Evolutionary conservation across 2,329 filamentous ascomycete genomes (phyloP).

Genomic region (Nigrospora sphaerica): DNA sequence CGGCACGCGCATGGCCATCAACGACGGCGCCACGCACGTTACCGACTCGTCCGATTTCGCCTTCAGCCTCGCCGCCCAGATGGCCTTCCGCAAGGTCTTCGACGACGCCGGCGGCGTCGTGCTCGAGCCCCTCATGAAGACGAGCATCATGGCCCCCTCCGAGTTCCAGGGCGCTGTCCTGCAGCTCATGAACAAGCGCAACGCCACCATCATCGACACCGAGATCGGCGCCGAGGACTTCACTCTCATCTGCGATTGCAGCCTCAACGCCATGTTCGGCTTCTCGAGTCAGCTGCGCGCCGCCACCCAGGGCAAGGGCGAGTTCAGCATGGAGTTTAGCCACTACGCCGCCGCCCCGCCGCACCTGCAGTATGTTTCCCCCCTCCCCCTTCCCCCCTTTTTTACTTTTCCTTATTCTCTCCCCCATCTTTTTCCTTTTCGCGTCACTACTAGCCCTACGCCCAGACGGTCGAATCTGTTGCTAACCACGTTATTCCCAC

Average conservation of each 20-base stretch:
- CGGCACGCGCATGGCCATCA: constrained; percentile 83
- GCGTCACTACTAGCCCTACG: no score
- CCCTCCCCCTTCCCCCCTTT: background rate
- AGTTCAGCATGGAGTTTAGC: constrained; percentile 98
- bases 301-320: constrained; percentile 94
- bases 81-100: constrained; percentile 95
- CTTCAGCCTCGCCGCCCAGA: constrained; percentile 89
- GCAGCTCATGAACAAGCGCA: constrained; percentile 92
- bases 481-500: constrained; percentile 14
- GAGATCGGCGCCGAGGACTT: constrained; percentile 94
- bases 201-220: constrained; percentile 89
- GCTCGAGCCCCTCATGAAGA: constrained; percentile 97
- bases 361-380: constrained; percentile 71
- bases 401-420: background rate
- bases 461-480: no score
- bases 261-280: constrained; percentile 94
- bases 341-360: constrained; percentile 84
- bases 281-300: constrained; percentile 88
- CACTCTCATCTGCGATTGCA: constrained; percentile 85
- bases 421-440: no score
- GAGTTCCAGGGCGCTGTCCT: constrained; percentile 98
- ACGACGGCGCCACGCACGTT: constrained; percentile 93
- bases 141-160: constrained; percentile 86
- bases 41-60: constrained; percentile 96
- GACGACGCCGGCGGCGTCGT: constrained; percentile 72